These are phyloP conservation scores for Musa beccarii DNA, from an alignment of 176 grass and related monocot species.

Conservation along the genomic window DNA sequence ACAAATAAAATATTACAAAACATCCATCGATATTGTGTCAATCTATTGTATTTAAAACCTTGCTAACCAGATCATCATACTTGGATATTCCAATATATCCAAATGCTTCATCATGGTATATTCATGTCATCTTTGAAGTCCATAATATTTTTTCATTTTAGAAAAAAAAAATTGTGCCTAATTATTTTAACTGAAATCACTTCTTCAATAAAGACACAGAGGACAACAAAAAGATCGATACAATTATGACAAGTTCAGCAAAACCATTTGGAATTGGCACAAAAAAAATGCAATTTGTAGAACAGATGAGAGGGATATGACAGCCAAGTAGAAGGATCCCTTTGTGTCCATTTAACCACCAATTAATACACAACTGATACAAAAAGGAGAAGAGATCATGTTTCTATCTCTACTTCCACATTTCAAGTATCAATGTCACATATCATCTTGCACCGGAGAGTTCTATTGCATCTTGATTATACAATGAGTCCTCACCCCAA, in stretches of 20 bases:
- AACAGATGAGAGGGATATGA: too few relatives aligned
- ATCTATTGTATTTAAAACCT: too few relatives aligned
- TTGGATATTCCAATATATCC: too few relatives aligned
- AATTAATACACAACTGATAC: neutral
- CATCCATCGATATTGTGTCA: too few relatives aligned
- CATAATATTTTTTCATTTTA: too few relatives aligned
- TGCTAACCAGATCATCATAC: too few relatives aligned
- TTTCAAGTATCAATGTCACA: neutral
- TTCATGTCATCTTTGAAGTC: too few relatives aligned
- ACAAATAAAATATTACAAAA: too few relatives aligned
- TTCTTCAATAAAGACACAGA: neutral
- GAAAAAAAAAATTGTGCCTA: too few relatives aligned
- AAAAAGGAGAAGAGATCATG: neutral
- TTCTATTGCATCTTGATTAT: constrained; percentile 72
- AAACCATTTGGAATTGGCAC: neutral
- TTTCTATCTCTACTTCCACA: neutral
- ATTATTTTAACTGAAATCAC: neutral
- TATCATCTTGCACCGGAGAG: constrained; percentile 56
- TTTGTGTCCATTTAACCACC: neutral
- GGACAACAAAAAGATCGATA: neutral
- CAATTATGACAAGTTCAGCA: neutral
- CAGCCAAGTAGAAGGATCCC: too few relatives aligned
- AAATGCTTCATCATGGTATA: too few relatives aligned
- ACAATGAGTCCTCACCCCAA: constrained; percentile 86
- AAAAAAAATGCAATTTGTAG: neutral